These are phyloP conservation scores for Pseudocercospora cruenta DNA, from an alignment of 2,329 filamentous ascomycete genomes.

Conservation along the genomic window DNA sequence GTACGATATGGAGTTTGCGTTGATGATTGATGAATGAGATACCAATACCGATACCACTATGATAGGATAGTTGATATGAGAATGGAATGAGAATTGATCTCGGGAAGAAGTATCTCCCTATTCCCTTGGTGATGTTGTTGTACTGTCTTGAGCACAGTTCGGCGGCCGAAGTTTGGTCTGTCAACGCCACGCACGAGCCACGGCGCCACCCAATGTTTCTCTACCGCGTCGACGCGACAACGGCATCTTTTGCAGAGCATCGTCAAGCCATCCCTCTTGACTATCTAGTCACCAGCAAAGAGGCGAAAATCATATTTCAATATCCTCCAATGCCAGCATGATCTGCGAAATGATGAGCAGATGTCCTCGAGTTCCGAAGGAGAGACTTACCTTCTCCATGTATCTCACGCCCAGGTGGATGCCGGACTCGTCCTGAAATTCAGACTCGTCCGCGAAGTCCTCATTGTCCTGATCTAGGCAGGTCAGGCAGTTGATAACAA, in stretches of 20 bases:
- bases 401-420: constrained; percentile 27
- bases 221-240: no score
- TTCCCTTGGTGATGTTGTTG: not conserved
- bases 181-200: not conserved
- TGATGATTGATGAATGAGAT: constrained; percentile 1
- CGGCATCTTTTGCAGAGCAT: not conserved
- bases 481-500: constrained; percentile 41
- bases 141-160: not conserved
- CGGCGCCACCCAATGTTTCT: not conserved
- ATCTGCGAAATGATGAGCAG: not conserved
- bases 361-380: not conserved
- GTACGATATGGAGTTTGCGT: not conserved
- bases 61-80: not conserved
- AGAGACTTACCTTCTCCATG: constrained; percentile 32
- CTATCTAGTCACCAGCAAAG: no score
- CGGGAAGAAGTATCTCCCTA: not conserved
- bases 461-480: constrained; percentile 31
- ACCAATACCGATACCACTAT: not conserved
- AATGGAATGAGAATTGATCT: not conserved
- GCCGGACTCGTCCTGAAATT: constrained; percentile 21
- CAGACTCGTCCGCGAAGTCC: constrained; percentile 23
- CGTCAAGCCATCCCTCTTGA: not conserved
- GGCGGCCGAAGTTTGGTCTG: not conserved
- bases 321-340: not conserved
- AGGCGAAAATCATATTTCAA: not conserved